Base-by-base conservation (phyloP, 148 eudicot species). In the Amaranthus hypochondriacus region DNA sequence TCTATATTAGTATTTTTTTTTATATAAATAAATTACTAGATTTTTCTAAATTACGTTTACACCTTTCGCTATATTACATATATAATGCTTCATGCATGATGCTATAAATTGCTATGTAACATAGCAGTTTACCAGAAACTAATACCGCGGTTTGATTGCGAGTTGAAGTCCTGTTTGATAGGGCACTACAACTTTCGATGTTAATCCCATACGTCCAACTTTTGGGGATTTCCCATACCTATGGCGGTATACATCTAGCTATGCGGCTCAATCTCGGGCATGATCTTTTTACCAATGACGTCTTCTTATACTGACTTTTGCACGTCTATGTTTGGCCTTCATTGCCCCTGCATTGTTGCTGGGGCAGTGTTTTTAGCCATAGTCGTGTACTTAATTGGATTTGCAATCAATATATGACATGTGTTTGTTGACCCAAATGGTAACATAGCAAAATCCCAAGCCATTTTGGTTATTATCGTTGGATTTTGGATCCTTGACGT, bases 401-500 rank as follows among this genome's bases (percentile, higher is more conserved):
- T 80, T 18, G 88, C 86, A 2, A 84, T 86, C 10, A 86, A 85
- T 9, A 76, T 83, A 49, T 86, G 88, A 3, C 71, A 59, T 21
- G 78, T 73, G 5, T 61, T 68, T 2, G 88, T 85, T 1, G 88
- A 85, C 73, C 57, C 75, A 6, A 15, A 48, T 4, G 39, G 12
- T 0, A 18, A n/a, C 10, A 43, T 39, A 15, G 71, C 84, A 8
- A 85, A 85, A 56, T 84, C 86, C 0, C 71, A 83, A 0, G 86
- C 88, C 57, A 75, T 85, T 39, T 73, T 82, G 15, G 75, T 85
- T 2, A 82, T 85, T 68, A 83, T 82, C 6, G 51, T 83, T 9
- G 88, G 88, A 5, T 85, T 85, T 53, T 85, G 85, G 88, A 82
- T 85, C 68, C 82, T 85, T 39, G 88, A 85, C 72, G 82, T 82